Base-by-base conservation (phyloP, 139 green algal genomes). In the Volvox africanus region DNA sequence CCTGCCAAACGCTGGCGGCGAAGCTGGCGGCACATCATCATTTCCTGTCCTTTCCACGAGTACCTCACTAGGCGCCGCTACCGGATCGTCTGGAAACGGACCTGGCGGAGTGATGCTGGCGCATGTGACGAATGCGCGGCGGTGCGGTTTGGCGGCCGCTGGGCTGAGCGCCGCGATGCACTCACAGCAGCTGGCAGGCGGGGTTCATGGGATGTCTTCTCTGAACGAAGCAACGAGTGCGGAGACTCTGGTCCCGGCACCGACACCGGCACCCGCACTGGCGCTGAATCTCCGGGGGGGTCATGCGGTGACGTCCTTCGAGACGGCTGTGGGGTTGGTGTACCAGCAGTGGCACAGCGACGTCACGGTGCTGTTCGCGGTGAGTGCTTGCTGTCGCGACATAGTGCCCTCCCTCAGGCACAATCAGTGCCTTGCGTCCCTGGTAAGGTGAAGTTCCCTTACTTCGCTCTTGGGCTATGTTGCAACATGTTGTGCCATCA, bases 331-430 rank as follows among this genome's bases (percentile, higher is more conserved):
- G 26, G 85, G 85, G 21, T 1, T 93, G 33, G 91, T 82, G 69
- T 93, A 93, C 61, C 86, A 91, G 86, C 91, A 93, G 91, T 93
- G 91, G 91, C 91, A 93, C 83, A 61, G 67, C n/a, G 80, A 82
- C 73, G 86, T 91, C 14, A 86, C 75, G 5, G 75, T 91, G 20
- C 86, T 91, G 75, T 91, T 91, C 26, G 86, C 86, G 85, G 84
- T 82, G 68, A 81, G 65, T 65, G 61, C n/a, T n/a, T n/a, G n/a
- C n/a, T n/a, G n/a, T n/a, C n/a, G n/a, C n/a, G n/a, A n/a, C n/a
- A n/a, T n/a, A n/a, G n/a, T n/a, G n/a, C n/a, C n/a, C n/a, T n/a
- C n/a, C n/a, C n/a, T n/a, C n/a, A n/a, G n/a, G n/a, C n/a, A n/a
- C n/a, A n/a, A n/a, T n/a, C n/a, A n/a, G n/a, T n/a, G n/a, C n/a